These are phyloP conservation scores for Zasmidium cellare DNA, from an alignment of 2,329 filamentous ascomycete species.

Conservation along the genomic window DNA sequence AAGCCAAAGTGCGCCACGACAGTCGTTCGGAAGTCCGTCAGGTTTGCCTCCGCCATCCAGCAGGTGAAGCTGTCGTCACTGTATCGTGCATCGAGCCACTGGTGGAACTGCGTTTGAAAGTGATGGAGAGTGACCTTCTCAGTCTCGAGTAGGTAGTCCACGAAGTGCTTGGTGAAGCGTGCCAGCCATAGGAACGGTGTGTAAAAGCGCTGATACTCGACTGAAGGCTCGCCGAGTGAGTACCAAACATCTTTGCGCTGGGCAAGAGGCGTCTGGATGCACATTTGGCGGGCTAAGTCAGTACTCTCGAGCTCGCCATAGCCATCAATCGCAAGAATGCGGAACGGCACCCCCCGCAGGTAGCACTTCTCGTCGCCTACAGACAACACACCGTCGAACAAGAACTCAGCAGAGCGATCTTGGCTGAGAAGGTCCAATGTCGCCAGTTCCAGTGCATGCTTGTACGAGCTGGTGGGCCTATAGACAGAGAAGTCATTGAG, in stretches of 20 bases:
- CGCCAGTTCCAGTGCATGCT: conserved; percentile 15
- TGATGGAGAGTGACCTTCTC: conserved; percentile 51
- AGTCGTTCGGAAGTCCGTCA: conserved; percentile 62
- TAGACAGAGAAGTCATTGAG: conserved; percentile 24
- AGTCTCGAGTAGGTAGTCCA: conserved; percentile 60
- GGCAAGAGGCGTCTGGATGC: conserved; percentile 58
- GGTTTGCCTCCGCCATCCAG: conserved; percentile 53
- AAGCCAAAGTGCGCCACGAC: conserved; percentile 63
- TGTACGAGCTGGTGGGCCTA: neutral
- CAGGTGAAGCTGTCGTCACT: conserved; percentile 43
- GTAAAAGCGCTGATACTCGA: conserved; percentile 64
- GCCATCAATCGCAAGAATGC: conserved; percentile 63
- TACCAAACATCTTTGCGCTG: conserved; percentile 58
- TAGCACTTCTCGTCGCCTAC: conserved; percentile 47
- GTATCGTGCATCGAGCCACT: conserved; percentile 57
- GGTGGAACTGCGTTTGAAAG: conserved; percentile 59
- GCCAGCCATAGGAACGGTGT: conserved; percentile 69
- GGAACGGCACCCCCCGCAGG: conserved; percentile 59
- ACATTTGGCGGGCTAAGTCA: conserved; percentile 48
- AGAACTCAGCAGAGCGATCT: conserved; percentile 38
- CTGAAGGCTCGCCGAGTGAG: conserved; percentile 55
- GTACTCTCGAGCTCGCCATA: conserved; percentile 58
- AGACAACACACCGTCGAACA: conserved; percentile 62
- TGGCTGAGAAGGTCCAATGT: conserved; percentile 16
- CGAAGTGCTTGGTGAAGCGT: conserved; percentile 68